These are phyloP conservation scores for Tylopilus cervinicoccineus DNA, from an alignment of 768 basidiomycete genomes.

Conservation along the genomic window DNA sequence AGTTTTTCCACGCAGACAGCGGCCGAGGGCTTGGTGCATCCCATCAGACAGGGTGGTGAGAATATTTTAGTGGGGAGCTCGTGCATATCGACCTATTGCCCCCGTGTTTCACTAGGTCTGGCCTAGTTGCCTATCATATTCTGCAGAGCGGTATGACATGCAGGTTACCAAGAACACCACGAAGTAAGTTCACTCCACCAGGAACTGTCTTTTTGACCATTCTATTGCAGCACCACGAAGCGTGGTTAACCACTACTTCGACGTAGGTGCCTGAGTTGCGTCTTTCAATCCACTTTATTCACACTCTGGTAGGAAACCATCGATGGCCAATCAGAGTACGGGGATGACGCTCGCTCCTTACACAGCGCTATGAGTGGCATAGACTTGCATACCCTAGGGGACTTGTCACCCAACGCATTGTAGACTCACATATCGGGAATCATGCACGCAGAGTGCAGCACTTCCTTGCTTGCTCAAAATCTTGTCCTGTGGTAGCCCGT, in stretches of 20 bases:
- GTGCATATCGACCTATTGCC: neutral
- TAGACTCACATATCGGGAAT: slow-evolving; percentile 34
- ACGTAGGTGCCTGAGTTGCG: slow-evolving; percentile 47
- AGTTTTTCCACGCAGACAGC: slow-evolving; percentile 95
- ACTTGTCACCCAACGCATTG: slow-evolving; percentile 69
- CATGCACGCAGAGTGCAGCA: too few species aligned
- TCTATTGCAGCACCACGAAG: slow-evolving; percentile 69
- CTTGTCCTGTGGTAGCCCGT: slow-evolving; percentile 9
- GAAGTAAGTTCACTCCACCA: slow-evolving; percentile 53
- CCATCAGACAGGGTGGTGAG: slow-evolving; percentile 96
- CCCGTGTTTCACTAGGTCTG: slow-evolving; percentile 56
- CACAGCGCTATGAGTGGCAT: slow-evolving; percentile 56
- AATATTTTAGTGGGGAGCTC: neutral
- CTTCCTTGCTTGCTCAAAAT: neutral
- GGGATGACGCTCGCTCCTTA: slow-evolving; percentile 63
- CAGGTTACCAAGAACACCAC: slow-evolving; percentile 89
- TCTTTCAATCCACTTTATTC: neutral
- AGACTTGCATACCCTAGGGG: slow-evolving; percentile 57
- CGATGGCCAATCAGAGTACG: slow-evolving; percentile 67
- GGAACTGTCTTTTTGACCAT: slow-evolving; percentile 1
- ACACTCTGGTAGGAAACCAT: slow-evolving; percentile 57
- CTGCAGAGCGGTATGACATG: slow-evolving; percentile 87
- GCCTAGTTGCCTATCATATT: slow-evolving; percentile 87
- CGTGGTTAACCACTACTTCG: slow-evolving; percentile 89
- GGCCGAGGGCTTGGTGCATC: slow-evolving; percentile 94